Evolutionary conservation across 148 eudicot genomes (phyloP).

Genomic region (Chenopodium suecicum): DNA sequence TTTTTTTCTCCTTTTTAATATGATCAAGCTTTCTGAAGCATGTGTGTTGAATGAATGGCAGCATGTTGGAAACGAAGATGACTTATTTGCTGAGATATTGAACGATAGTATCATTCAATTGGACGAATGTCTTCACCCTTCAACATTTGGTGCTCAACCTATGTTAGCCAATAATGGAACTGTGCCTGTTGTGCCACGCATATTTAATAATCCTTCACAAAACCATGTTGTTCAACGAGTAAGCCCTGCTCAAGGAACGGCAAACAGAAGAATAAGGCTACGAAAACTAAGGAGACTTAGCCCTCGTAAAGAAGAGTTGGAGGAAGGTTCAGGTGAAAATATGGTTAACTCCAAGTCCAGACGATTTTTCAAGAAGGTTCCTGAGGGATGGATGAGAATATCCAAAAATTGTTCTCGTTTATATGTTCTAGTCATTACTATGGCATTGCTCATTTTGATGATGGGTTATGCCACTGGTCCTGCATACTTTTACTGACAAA

Average conservation of each 20-base stretch:
- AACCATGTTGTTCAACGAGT: constrained; percentile 1
- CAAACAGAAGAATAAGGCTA: constrained; percentile 55
- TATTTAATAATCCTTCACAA: constrained; percentile 1
- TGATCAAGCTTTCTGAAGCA: not conserved
- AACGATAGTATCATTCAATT: constrained; percentile 77
- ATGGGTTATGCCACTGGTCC: constrained; percentile 4
- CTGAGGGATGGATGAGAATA: not conserved
- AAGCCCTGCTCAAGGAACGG: constrained; percentile 59
- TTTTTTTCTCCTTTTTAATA: no score
- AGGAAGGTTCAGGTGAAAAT: constrained; percentile 17
- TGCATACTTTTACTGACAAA: not conserved
- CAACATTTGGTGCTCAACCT: not conserved
- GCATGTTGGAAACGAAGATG: constrained; percentile 49
- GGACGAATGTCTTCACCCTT: constrained; percentile 44
- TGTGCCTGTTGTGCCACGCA: constrained; percentile 20
- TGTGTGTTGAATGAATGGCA: constrained; percentile 3
- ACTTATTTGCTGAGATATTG: constrained; percentile 77
- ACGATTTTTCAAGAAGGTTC: not conserved
- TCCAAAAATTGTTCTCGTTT: not conserved
- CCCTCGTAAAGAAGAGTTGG: constrained; percentile 17
- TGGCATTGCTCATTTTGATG: constrained; percentile 33
- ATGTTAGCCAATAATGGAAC: constrained; percentile 2
- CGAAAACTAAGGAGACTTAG: constrained; percentile 21
- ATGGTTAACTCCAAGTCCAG: constrained; percentile 1
- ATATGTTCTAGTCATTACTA: constrained; percentile 19